Conservation (phyloP, 192 early-diverging fungal genomes). For the Coemansia javaensis region DNA sequence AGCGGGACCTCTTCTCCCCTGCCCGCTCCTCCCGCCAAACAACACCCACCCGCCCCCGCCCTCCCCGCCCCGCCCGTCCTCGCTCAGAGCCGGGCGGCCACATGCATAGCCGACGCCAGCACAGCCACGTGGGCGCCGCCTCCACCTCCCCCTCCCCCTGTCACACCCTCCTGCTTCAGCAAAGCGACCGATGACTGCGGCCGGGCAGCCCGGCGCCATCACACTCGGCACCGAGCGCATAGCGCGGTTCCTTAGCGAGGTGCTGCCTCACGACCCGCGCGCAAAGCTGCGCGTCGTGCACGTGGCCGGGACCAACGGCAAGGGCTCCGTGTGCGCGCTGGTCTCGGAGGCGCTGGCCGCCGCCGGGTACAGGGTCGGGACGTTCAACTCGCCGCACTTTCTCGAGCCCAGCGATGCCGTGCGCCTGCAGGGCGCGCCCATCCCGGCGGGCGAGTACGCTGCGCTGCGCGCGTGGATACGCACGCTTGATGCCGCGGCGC, state of each 20-base stretch:
- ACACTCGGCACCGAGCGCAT: constrained; percentile 50
- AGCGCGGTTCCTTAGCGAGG: constrained; percentile 40
- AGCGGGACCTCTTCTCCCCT: no score
- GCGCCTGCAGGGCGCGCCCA: constrained; percentile 53
- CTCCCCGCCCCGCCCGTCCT: no score
- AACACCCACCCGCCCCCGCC: no score
- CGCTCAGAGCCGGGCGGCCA: no score
- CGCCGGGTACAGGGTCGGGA: constrained; percentile 51
- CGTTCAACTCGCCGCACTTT: constrained; percentile 79
- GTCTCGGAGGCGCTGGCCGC: constrained; percentile 29
- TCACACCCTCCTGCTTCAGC: no score
- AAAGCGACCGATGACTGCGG: not conserved
- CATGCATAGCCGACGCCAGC: no score
- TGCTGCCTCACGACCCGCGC: constrained; percentile 52
- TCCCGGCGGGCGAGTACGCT: constrained; percentile 40
- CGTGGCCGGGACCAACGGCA: constrained; percentile 88
- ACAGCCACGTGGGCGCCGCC: no score
- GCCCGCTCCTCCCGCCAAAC: no score
- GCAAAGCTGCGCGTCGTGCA: constrained; percentile 57
- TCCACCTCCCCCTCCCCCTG: no score
- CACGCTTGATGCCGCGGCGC: constrained; percentile 30
- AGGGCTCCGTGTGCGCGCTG: constrained; percentile 74
- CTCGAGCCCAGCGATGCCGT: constrained; percentile 61
- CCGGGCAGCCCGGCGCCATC: constrained; percentile 17
- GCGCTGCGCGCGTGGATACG: constrained; percentile 40